phyloP scores from a whole-genome alignment of 2,329 filamentous ascomycete genomes.

The Fusarium sp. region DNA sequence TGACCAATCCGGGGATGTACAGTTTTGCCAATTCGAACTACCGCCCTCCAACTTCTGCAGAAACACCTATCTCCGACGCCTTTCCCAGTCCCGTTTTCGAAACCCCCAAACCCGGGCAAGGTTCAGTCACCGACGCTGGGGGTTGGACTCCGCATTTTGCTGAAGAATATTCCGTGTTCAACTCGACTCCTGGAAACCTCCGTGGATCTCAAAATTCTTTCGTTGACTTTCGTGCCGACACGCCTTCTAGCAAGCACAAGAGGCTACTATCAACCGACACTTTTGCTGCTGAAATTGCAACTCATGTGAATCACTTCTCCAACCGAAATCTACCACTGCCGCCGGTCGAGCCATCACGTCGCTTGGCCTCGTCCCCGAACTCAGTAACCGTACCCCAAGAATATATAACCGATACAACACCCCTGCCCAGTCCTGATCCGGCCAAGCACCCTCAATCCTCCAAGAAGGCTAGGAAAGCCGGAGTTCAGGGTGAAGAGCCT shows the following conservation, averaged over 20 bases:
- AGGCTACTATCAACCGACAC: slow-evolving; percentile 63
- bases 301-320: slow-evolving; percentile 73
- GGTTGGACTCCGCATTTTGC: slow-evolving; percentile 72
- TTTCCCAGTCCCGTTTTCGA: slow-evolving; percentile 68
- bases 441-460: slow-evolving; percentile 46
- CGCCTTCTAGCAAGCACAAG: slow-evolving; percentile 58
- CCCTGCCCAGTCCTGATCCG: slow-evolving; percentile 46
- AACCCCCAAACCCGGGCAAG: slow-evolving; percentile 64
- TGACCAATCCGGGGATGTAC: slow-evolving; percentile 50
- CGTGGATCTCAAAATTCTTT: slow-evolving; percentile 60
- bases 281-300: slow-evolving; percentile 63
- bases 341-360: slow-evolving; percentile 69
- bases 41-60: slow-evolving; percentile 69
- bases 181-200: slow-evolving; percentile 71
- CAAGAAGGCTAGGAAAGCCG: slow-evolving; percentile 61
- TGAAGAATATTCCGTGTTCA: slow-evolving; percentile 74
- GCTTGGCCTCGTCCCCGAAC: slow-evolving; percentile 68
- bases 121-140: slow-evolving; percentile 61
- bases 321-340: slow-evolving; percentile 65
- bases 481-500: slow-evolving; percentile 52
- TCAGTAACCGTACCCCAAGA: slow-evolving; percentile 52
- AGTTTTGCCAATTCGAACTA: slow-evolving; percentile 74
- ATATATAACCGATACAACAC: slow-evolving; percentile 46
- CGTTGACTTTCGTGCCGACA: slow-evolving; percentile 57
- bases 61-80: slow-evolving; percentile 65